A percentile compares a stretch with the other conserved stretches of the same genome.
Evolutionary conservation across 768 basidiomycete genomes (phyloP).

Genomic region (Macrolepiota fuliginosa): DNA sequence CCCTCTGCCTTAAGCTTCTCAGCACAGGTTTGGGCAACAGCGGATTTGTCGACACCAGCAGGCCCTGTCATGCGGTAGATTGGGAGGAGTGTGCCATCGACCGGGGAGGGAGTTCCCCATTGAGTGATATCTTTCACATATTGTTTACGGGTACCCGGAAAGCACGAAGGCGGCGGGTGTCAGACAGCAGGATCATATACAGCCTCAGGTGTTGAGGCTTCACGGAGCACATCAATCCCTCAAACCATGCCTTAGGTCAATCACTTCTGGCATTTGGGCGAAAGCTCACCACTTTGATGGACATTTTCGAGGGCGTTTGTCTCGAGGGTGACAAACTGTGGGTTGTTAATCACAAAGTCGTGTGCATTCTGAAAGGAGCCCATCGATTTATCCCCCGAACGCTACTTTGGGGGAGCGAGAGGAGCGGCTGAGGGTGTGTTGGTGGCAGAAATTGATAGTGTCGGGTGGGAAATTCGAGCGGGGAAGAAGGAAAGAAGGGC

Average conservation of each 20-base stretch:
- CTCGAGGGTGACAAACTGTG: not conserved
- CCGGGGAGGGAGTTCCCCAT: not conserved
- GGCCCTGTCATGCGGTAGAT: conserved; percentile 1
- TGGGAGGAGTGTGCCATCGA: not conserved
- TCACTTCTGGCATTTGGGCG: not conserved
- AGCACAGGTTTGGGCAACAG: conserved; percentile 3
- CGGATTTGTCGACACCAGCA: conserved; percentile 3
- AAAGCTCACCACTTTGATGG: not conserved
- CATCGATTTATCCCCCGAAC: not conserved
- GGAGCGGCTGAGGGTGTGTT: too few relatives aligned
- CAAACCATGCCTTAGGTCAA: not conserved
- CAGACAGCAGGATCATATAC: not conserved
- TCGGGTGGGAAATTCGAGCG: too few relatives aligned
- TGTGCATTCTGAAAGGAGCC: not conserved
- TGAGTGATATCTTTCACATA: conserved; percentile 8
- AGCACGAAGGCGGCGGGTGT: conserved; percentile 7
- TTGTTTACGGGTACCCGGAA: conserved; percentile 9
- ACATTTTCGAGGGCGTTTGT: not conserved
- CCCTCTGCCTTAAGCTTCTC: not conserved
- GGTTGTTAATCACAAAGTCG: not conserved
- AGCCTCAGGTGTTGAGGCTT: not conserved
- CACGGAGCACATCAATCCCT: not conserved
- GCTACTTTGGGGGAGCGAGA: too few relatives aligned
- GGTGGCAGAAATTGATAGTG: too few relatives aligned
- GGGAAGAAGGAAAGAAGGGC: too few relatives aligned